Evolutionary conservation across 2,329 filamentous ascomycete species (phyloP).

Genomic region (Aphanoascus verrucosus): DNA sequence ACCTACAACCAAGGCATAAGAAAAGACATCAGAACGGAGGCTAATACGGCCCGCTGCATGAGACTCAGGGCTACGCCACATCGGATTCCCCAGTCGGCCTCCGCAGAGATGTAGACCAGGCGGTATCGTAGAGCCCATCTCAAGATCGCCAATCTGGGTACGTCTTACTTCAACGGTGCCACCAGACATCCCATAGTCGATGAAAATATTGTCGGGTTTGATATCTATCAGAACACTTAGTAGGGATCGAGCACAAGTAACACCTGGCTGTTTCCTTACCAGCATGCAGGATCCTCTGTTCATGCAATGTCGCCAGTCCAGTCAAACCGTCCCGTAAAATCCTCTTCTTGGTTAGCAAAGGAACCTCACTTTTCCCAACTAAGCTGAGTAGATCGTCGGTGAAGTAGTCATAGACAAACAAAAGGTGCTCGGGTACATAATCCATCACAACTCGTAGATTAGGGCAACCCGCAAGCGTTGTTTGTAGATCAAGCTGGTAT

Average conservation of each 20-base stretch:
- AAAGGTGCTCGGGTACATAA: conserved; percentile 9
- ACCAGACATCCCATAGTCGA: conserved; percentile 6
- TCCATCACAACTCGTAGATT: conserved; percentile 13
- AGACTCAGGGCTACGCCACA: conserved; percentile 12
- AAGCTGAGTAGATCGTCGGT: conserved; percentile 4
- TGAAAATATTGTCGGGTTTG: conserved; percentile 13
- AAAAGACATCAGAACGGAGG: conserved; percentile 8
- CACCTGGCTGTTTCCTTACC: not conserved
- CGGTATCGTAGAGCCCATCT: conserved; percentile 8
- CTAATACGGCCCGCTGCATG: conserved; percentile 11
- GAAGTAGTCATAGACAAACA: conserved; percentile 13
- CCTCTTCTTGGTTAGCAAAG: not conserved
- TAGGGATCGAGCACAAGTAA: not conserved
- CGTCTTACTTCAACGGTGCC: conserved; percentile 1
- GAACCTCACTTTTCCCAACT: not conserved
- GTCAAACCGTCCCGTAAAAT: conserved; percentile 8
- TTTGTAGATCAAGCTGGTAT: conserved; percentile 13
- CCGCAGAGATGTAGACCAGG: conserved; percentile 11
- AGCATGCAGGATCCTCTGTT: conserved; percentile 10
- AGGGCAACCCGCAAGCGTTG: conserved; percentile 3
- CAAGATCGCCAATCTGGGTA: conserved; percentile 9
- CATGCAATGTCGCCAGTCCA: conserved; percentile 11
- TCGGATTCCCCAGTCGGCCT: conserved; percentile 11
- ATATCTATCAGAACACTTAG: conserved; percentile 6
- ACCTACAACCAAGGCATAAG: conserved; percentile 12